Evolutionary conservation across 768 basidiomycete genomes (phyloP).

Genomic region (Hericium rajendrae): DNA sequence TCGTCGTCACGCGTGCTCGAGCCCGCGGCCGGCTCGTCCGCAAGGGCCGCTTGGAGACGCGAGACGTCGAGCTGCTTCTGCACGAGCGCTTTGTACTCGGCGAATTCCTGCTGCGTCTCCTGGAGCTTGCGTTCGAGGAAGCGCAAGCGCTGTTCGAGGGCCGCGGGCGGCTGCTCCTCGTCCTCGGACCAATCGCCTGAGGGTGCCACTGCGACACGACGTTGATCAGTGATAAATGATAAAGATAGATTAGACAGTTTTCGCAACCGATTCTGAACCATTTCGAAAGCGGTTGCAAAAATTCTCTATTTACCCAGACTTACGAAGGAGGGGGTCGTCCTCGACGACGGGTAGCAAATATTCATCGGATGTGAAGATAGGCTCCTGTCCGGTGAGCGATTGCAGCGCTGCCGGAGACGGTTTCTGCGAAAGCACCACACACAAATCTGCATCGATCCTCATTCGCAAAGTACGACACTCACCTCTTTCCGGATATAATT

Average conservation of each 20-base stretch:
- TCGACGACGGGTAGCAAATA: constrained; percentile 76
- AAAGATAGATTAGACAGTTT: too few species aligned
- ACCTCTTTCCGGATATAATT: constrained; percentile 83
- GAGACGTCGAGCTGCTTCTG: constrained; percentile 41
- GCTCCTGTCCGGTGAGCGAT: constrained; percentile 46
- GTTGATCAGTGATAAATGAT: background rate
- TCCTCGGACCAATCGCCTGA: constrained; percentile 75
- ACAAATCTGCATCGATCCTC: too few species aligned
- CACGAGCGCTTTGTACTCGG: constrained; percentile 52
- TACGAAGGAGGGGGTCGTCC: constrained; percentile 86
- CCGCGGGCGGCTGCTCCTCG: constrained; percentile 33
- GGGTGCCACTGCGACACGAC: constrained; percentile 37
- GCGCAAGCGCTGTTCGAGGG: constrained; percentile 37
- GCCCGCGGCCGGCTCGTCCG: constrained; percentile 21
- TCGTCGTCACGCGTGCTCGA: constrained; percentile 61
- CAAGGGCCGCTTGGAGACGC: constrained; percentile 32
- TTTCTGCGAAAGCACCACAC: too few species aligned
- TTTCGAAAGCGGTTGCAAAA: too few species aligned
- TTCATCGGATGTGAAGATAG: constrained; percentile 63
- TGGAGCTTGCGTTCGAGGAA: constrained; percentile 55
- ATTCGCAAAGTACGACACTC: constrained; percentile 1
- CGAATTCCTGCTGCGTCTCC: constrained; percentile 47
- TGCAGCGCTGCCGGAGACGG: constrained; percentile 41
- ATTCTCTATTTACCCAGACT: constrained; percentile 15
- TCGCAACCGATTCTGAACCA: too few species aligned